A percentile compares a stretch with the other conserved stretches of the same genome.
Conservation (phyloP, 805 yeast genomes). For the Torulaspora maleeae region DNA sequence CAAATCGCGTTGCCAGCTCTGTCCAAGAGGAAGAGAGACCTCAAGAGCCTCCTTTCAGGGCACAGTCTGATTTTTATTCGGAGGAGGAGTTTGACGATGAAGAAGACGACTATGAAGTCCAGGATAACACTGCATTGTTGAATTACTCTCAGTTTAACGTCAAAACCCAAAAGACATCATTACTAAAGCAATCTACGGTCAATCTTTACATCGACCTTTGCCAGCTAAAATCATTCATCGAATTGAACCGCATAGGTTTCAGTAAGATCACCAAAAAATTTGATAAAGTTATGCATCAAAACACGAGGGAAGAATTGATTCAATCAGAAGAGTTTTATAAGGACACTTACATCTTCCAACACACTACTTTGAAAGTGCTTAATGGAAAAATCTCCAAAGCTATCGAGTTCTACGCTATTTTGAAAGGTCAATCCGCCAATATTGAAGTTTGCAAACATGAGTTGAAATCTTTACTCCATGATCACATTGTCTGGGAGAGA, state of each 20-base stretch:
- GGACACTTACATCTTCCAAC: slow-evolving; percentile 53
- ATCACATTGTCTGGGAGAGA: slow-evolving; percentile 94
- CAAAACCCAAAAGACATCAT: slow-evolving; percentile 50
- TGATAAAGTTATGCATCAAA: slow-evolving; percentile 67
- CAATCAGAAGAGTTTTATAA: slow-evolving; percentile 41
- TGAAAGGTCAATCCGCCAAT: slow-evolving; percentile 34
- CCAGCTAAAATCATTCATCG: slow-evolving; percentile 78
- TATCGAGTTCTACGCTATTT: slow-evolving; percentile 51
- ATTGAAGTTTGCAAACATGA: slow-evolving; percentile 48
- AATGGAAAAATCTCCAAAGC: slow-evolving; percentile 51
- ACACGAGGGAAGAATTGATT: slow-evolving; percentile 48
- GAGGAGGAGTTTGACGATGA: slow-evolving; percentile 37
- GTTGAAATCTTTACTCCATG: slow-evolving; percentile 63
- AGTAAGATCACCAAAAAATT: slow-evolving; percentile 84
- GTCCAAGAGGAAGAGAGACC: slow-evolving; percentile 5
- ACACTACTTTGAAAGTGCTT: slow-evolving; percentile 43
- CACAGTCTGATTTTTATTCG: slow-evolving; percentile 12
- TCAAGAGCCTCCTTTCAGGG: slow-evolving; percentile 2
- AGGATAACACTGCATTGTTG: slow-evolving; percentile 47
- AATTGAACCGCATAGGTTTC: slow-evolving; percentile 81
- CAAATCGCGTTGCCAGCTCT: slow-evolving; percentile 7
- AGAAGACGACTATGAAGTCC: slow-evolving; percentile 37
- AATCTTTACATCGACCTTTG: slow-evolving; percentile 66
- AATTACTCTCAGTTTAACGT: slow-evolving; percentile 47
- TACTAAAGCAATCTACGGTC: slow-evolving; percentile 61